Evolutionary conservation across 1,139 yeast genomes (phyloP).

Genomic region (Kazachstania sp.): DNA sequence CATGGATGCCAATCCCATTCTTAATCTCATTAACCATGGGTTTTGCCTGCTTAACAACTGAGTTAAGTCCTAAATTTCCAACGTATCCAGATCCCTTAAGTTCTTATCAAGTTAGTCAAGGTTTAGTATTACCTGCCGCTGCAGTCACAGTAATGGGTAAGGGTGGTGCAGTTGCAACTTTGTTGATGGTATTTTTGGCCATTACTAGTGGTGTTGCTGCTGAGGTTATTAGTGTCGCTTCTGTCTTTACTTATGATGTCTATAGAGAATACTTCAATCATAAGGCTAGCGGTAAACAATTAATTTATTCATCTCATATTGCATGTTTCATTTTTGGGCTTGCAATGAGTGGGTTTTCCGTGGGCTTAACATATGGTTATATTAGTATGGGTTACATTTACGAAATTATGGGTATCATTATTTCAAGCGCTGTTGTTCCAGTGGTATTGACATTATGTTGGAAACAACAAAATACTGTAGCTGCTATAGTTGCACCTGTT

Average conservation of each 20-base stretch:
- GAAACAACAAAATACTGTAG: slow-evolving; percentile 51
- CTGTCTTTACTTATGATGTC: slow-evolving; percentile 76
- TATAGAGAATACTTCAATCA: slow-evolving; percentile 77
- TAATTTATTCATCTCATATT: slow-evolving; percentile 59
- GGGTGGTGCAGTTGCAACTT: slow-evolving; percentile 77
- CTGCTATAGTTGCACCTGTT: slow-evolving; percentile 55
- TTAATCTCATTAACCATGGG: slow-evolving; percentile 79
- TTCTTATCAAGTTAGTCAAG: slow-evolving; percentile 64
- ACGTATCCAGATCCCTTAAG: slow-evolving; percentile 62
- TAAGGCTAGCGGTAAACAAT: slow-evolving; percentile 59
- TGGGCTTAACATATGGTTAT: slow-evolving; percentile 73
- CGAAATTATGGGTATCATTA: slow-evolving; percentile 79
- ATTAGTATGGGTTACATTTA: slow-evolving; percentile 81
- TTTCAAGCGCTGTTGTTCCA: slow-evolving; percentile 80
- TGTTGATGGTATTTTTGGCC: slow-evolving; percentile 74
- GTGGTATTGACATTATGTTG: slow-evolving; percentile 65
- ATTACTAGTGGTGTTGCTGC: slow-evolving; percentile 79
- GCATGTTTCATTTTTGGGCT: slow-evolving; percentile 59
- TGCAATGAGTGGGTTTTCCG: slow-evolving; percentile 71
- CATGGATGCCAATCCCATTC: slow-evolving; percentile 89
- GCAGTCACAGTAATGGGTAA: slow-evolving; percentile 77
- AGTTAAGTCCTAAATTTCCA: slow-evolving; percentile 62
- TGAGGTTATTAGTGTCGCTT: slow-evolving; percentile 78
- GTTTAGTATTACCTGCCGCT: slow-evolving; percentile 78
- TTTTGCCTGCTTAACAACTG: slow-evolving; percentile 65